These are phyloP conservation scores for Beauveria sp. DNA, from an alignment of 2,329 filamentous ascomycete species.

Conservation along the genomic window DNA sequence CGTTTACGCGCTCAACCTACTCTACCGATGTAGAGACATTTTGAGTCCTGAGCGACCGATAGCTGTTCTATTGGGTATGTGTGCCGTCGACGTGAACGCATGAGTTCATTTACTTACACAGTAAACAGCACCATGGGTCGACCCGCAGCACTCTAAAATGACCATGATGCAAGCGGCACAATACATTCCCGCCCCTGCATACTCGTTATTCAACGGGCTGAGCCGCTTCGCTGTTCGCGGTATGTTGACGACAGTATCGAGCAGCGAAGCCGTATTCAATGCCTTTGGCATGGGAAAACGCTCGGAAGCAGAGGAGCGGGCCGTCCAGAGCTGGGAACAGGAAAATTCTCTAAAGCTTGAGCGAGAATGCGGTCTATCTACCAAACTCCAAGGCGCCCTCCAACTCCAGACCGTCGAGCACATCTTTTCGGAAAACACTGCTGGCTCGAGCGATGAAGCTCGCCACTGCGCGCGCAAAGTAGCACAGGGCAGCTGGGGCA, in stretches of 20 bases:
- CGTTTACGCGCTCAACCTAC: slow-evolving; percentile 23
- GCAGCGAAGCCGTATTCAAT: slow-evolving; percentile 6
- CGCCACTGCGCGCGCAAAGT: slow-evolving; percentile 7
- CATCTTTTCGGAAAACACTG: slow-evolving; percentile 8
- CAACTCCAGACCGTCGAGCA: slow-evolving; percentile 2
- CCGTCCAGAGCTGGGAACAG: neutral
- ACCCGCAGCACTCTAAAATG: slow-evolving; percentile 12
- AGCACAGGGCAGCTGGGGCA: slow-evolving; percentile 7
- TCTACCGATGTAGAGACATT: slow-evolving; percentile 20
- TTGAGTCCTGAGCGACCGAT: slow-evolving; percentile 18
- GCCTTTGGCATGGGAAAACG: neutral
- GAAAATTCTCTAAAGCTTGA: neutral
- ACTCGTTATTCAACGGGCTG: slow-evolving; percentile 1
- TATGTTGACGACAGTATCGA: slow-evolving; percentile 7
- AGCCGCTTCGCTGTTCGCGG: slow-evolving; percentile 8
- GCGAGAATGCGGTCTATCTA: neutral
- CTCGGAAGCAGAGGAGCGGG: neutral
- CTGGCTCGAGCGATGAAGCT: slow-evolving; percentile 7
- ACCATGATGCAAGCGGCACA: slow-evolving; percentile 8
- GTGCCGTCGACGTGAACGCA: neutral
- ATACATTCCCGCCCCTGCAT: slow-evolving; percentile 1
- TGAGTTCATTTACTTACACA: neutral
- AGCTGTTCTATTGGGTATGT: slow-evolving; percentile 16
- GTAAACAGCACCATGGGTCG: slow-evolving; percentile 13
- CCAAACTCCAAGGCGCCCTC: neutral